Percentiles rank a stretch among this genome's conserved stretches.
Evolutionary conservation across 805 yeast species (phyloP).

Genomic region (Scheffersomyces lignosus): DNA sequence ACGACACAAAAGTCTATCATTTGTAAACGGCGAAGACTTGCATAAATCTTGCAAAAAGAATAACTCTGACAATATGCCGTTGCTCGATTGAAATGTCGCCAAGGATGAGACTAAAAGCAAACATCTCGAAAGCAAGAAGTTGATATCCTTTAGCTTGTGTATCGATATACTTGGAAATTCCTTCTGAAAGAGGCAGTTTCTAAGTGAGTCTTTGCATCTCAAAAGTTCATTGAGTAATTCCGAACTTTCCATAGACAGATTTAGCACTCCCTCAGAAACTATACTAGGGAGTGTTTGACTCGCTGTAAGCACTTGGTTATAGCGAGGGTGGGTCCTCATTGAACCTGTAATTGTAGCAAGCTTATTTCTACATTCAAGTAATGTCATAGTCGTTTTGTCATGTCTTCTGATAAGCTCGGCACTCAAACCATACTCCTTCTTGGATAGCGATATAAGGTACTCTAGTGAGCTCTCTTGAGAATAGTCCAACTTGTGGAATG

Average conservation of each 20-base stretch:
- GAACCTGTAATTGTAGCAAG: too few relatives aligned
- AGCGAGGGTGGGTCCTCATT: too few relatives aligned
- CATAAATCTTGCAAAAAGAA: constrained; percentile 22
- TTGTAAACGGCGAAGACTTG: constrained; percentile 18
- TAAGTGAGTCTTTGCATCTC: constrained; percentile 14
- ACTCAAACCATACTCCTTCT: too few relatives aligned
- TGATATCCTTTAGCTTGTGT: constrained; percentile 15
- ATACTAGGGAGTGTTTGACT: constrained; percentile 10
- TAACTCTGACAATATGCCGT: constrained; percentile 14
- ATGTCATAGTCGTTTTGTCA: too few relatives aligned
- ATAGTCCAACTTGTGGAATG: background rate
- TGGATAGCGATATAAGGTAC: background rate
- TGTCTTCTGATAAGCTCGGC: too few relatives aligned
- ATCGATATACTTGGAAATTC: constrained; percentile 8
- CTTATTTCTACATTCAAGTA: too few relatives aligned
- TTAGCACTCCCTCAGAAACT: constrained; percentile 5
- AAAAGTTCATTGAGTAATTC: constrained; percentile 15
- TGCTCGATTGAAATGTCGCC: constrained; percentile 15
- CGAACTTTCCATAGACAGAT: constrained; percentile 3
- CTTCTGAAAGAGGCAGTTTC: constrained; percentile 5
- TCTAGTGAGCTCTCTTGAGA: background rate
- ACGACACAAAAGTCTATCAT: constrained; percentile 17
- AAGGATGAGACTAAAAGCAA: constrained; percentile 19
- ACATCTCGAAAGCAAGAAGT: constrained; percentile 15
- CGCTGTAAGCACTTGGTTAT: too few relatives aligned